A percentile compares a stretch with the other conserved stretches of the same genome.
Conservation (phyloP, 2,329 filamentous ascomycete genomes). For the Ceratocystis huliohia region DNA sequence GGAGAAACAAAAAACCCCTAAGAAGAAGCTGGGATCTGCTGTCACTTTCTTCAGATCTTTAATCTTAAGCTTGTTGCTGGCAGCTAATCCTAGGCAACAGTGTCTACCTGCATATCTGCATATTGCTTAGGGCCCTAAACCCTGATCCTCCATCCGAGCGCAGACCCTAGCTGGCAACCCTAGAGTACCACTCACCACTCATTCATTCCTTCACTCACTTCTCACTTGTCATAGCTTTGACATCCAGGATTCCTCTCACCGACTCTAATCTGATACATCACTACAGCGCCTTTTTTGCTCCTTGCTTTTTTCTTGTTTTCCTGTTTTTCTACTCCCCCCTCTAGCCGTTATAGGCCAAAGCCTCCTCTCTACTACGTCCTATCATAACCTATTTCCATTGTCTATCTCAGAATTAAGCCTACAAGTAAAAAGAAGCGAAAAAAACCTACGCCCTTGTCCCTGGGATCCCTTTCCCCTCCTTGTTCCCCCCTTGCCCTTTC, state of each 20-base stretch:
- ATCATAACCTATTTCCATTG: background rate
- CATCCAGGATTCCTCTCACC: background rate
- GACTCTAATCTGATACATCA: slow-evolving; percentile 7
- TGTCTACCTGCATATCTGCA: background rate
- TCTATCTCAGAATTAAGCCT: too few relatives aligned
- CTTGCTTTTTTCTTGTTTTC: background rate
- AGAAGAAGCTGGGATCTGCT: background rate
- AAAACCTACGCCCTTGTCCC: background rate
- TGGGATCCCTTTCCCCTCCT: background rate
- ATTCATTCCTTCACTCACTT: background rate
- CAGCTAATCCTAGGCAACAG: background rate
- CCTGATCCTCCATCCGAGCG: background rate
- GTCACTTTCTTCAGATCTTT: background rate
- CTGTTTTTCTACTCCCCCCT: background rate
- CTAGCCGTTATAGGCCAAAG: too few relatives aligned
- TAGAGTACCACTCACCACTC: background rate
- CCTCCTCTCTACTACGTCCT: background rate
- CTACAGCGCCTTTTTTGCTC: background rate
- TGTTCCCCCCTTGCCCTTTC: background rate
- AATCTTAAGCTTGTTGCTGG: background rate
- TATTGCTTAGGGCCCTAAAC: background rate
- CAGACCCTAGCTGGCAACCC: background rate
- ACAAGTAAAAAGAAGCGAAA: background rate
- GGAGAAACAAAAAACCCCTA: background rate
- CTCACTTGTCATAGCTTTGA: background rate